Evolutionary conservation across 805 yeast genomes (phyloP), one percentile per base, ranked within the genome.

Genomic region (Yamadazyma paraphyllophila): DNA sequence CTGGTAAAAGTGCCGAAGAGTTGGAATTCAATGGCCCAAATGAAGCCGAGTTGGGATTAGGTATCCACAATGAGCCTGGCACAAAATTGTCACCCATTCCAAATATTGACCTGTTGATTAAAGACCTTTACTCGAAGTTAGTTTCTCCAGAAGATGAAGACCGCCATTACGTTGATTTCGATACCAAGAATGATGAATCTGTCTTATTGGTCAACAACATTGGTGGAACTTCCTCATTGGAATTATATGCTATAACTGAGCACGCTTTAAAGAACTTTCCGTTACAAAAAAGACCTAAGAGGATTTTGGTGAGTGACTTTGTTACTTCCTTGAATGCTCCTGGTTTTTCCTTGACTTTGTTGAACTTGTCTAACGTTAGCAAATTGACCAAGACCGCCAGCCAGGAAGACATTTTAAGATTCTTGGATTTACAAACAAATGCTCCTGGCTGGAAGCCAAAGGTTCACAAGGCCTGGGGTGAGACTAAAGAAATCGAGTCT

Each of bases 11-110:
- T 6, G 60, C 42, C 14, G 77, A 57, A 27, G 73, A 67, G 36
- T 49, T 68, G 36, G 81, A 74, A 42, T 62, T 66, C 45, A 75
- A 88, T 50, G 75, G 67, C 24, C 74, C 65, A 3, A 71, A 81
- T 47, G 88, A 87, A 63, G 84, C 86, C 60, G 98, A 91, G 63
- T 75, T 91, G 47, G 98, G 98, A 24, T 84, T 91, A 82, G 98
- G 98, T 37, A 91, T 91, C 49, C 98, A 91, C 66, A 91, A 91
- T 58, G 98, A 91, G 63, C 94, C 96, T 0, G 97, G 97, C 50
- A 73, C 57, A 43, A 77, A 80, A 50, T 59, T 79, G 31, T 66
- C 73, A 25, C 85, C 86, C 13, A 80, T 91, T 54, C 97, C 97
- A 20, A 61, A 79, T 0, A 79, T 88, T 41, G 83, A 80, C 13